Percentiles rank a stretch among this genome's conserved stretches.
Conservation (phyloP, 257 asterid genomes). For the Ballota nigra region DNA sequence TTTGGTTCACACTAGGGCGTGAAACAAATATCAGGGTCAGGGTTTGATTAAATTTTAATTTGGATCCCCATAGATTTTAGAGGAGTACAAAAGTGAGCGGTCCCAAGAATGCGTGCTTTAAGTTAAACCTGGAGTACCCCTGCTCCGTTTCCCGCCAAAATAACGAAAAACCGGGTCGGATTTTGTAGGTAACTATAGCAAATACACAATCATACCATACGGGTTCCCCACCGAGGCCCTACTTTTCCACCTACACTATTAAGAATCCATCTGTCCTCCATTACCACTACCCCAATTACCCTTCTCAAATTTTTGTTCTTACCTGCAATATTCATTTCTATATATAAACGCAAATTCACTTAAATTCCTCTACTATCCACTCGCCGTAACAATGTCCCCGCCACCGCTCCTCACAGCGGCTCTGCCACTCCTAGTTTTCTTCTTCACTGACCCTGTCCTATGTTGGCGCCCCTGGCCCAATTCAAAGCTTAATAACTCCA, state of each 20-base stretch:
- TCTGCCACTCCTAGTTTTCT: constrained; percentile 18
- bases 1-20: too few relatives aligned
- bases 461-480: constrained; percentile 88
- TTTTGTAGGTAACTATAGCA: constrained; percentile 17
- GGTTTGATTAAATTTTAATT: too few relatives aligned
- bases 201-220: constrained; percentile 17
- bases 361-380: background rate
- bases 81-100: background rate
- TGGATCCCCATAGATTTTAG: too few relatives aligned
- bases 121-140: constrained; percentile 24
- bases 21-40: too few relatives aligned
- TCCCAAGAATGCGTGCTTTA: constrained; percentile 30
- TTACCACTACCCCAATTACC: constrained; percentile 27
- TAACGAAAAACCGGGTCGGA: background rate
- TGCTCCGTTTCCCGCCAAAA: constrained; percentile 42
- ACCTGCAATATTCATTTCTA: constrained; percentile 2
- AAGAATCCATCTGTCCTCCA: constrained; percentile 75
- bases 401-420: constrained; percentile 27
- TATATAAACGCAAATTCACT: constrained; percentile 24
- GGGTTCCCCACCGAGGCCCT: constrained; percentile 49
- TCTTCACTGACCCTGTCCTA: constrained; percentile 24
- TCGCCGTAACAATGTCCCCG: constrained; percentile 19
- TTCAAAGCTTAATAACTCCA: constrained; percentile 33
- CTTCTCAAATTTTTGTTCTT: constrained; percentile 4
- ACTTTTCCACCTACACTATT: constrained; percentile 42